phyloP scores from a whole-genome alignment of 129 eudicot genomes.

The Cynara cardunculus region DNA sequence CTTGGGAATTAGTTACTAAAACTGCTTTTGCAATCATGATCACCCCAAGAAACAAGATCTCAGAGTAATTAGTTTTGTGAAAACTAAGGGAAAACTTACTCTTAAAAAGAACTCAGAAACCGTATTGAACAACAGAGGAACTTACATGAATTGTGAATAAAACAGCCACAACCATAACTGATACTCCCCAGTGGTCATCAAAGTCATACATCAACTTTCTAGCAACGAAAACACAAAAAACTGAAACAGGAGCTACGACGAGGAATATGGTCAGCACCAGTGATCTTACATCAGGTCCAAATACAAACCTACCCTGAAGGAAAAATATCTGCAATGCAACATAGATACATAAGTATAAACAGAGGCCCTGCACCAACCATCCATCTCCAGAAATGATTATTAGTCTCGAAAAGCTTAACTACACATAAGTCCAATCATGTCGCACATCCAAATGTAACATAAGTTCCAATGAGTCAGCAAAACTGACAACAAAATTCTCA shows the following conservation, averaged over 20 bases:
- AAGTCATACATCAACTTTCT: constrained; percentile 68
- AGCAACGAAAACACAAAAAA: constrained; percentile 90
- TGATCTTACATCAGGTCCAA: constrained; percentile 98
- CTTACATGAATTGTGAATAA: constrained; percentile 74
- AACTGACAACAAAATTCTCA: constrained; percentile 9
- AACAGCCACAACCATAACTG: constrained; percentile 69
- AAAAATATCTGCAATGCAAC: constrained; percentile 73
- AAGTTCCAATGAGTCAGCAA: constrained; percentile 11
- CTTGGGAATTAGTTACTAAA: constrained; percentile 8
- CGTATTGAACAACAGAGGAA: constrained; percentile 6
- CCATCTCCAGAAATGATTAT: background rate
- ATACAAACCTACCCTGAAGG: constrained; percentile 81
- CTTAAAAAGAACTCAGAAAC: background rate
- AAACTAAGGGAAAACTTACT: background rate
- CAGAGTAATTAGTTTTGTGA: background rate
- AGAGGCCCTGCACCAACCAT: background rate
- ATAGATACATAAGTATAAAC: background rate
- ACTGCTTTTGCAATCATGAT: background rate
- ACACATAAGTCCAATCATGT: background rate
- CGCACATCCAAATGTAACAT: background rate
- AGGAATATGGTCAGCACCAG: constrained; percentile 83
- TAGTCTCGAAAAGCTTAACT: constrained; percentile 2
- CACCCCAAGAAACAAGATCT: background rate
- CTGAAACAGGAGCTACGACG: constrained; percentile 74
- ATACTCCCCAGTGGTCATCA: constrained; percentile 60